A percentile compares a stretch with the other conserved stretches of the same genome.
phyloP scores from a whole-genome alignment of 1,284 basidiomycete species.

The Puccinia triticina region DNA sequence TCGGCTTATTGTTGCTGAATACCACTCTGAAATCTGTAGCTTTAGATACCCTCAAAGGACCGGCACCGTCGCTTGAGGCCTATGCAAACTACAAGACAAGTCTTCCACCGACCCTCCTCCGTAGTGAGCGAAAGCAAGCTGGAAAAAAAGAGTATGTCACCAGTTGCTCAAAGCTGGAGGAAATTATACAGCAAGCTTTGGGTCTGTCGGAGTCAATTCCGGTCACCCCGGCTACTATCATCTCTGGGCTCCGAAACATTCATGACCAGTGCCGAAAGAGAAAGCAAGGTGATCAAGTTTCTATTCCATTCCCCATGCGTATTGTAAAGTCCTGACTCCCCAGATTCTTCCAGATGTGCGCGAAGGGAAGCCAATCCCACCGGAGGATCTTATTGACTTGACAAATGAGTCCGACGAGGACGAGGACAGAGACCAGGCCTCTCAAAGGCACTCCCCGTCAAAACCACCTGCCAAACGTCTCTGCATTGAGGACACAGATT shows the following conservation, averaged over 20 bases:
- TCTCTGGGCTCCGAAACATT: not conserved
- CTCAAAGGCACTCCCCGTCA: not conserved
- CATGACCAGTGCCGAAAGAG: constrained; percentile 8
- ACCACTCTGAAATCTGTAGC: not conserved
- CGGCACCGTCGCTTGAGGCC: constrained; percentile 17
- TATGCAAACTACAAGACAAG: constrained; percentile 6
- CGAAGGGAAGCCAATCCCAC: constrained; percentile 22
- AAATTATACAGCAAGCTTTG: constrained; percentile 19
- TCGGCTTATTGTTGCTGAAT: not conserved
- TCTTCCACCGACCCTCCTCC: constrained; percentile 4
- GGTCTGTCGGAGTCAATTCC: constrained; percentile 3
- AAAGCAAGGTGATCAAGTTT: not conserved
- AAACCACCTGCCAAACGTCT: not conserved
- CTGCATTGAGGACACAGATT: not conserved
- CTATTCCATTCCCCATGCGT: too few relatives aligned
- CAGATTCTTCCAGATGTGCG: not conserved
- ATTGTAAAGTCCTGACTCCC: not conserved
- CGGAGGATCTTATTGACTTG: constrained; percentile 18
- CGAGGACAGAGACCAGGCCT: not conserved
- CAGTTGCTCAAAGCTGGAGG: not conserved
- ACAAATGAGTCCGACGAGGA: constrained; percentile 8
- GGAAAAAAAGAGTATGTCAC: constrained; percentile 15
- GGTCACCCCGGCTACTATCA: not conserved
- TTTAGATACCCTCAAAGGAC: constrained; percentile 17
- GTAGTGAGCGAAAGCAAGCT: constrained; percentile 14